Evolutionary conservation across 2,329 filamentous ascomycete species (phyloP).

Genomic region (Raffaelea ambrosiae): DNA sequence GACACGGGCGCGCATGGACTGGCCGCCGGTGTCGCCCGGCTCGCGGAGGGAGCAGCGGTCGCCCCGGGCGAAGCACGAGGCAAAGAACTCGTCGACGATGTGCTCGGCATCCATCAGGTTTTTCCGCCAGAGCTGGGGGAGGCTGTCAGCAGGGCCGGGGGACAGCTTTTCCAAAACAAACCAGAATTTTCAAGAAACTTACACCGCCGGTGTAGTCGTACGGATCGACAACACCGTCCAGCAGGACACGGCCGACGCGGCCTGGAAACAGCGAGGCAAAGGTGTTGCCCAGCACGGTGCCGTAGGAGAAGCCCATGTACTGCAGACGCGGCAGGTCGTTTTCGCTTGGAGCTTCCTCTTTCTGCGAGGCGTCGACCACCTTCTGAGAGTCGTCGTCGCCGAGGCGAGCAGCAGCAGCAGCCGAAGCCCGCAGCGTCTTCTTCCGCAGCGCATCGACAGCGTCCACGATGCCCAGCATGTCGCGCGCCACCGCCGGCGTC

Average conservation of each 20-base stretch:
- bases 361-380: no score
- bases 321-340: neutral
- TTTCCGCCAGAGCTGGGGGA: slow-evolving; percentile 22
- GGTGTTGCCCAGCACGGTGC: slow-evolving; percentile 25
- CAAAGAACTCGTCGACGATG: slow-evolving; percentile 35
- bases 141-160: no score
- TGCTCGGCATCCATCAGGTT: slow-evolving; percentile 34
- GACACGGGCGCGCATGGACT: slow-evolving; percentile 24
- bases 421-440: slow-evolving; percentile 6
- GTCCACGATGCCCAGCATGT: slow-evolving; percentile 22
- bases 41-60: slow-evolving; percentile 21
- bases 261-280: slow-evolving; percentile 28
- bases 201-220: slow-evolving; percentile 25
- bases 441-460: slow-evolving; percentile 29
- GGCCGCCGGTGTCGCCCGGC: slow-evolving; percentile 15
- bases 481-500: slow-evolving; percentile 22
- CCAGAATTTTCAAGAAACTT: neutral
- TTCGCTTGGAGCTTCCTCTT: no score
- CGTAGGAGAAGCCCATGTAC: slow-evolving; percentile 25
- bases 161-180: no score
- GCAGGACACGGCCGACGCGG: slow-evolving; percentile 2
- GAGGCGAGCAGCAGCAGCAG: slow-evolving; percentile 25
- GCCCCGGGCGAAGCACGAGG: slow-evolving; percentile 35
- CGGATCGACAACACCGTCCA: slow-evolving; percentile 21
- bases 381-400: slow-evolving; percentile 12